Evolutionary conservation across 345 rosid genomes (phyloP).

Genomic region (Bretschneidera sinensis): DNA sequence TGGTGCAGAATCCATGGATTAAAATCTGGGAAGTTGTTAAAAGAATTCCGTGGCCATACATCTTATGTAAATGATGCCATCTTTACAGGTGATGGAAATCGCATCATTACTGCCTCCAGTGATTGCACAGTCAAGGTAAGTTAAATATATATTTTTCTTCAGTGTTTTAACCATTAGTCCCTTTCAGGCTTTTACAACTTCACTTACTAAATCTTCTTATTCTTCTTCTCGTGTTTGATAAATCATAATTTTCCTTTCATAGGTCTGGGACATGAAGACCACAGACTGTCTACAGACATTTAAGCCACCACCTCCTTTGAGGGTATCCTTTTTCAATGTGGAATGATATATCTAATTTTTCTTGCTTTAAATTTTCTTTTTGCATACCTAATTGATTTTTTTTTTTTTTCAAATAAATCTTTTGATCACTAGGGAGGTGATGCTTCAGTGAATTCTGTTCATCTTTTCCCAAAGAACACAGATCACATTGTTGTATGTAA

Average conservation of each 20-base stretch:
- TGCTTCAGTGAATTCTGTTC: constrained; percentile 97
- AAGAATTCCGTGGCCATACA: constrained; percentile 90
- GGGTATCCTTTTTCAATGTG: constrained; percentile 40
- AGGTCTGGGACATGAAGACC: constrained; percentile 97
- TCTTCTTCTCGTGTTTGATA: not conserved
- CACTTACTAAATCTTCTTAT: no score
- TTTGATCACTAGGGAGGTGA: constrained; percentile 73
- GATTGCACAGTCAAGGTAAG: constrained; percentile 83
- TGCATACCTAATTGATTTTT: constrained; percentile 16
- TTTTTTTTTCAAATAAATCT: constrained; percentile 18
- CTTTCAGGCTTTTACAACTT: no score
- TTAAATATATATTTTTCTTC: not conserved
- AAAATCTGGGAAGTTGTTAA: constrained; percentile 92
- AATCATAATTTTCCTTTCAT: constrained; percentile 6
- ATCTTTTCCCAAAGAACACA: constrained; percentile 79
- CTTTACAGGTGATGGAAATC: constrained; percentile 84
- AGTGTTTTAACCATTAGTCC: constrained; percentile 7
- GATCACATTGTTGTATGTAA: constrained; percentile 92
- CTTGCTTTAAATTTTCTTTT: constrained; percentile 9
- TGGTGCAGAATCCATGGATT: constrained; percentile 83
- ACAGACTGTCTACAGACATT: constrained; percentile 94
- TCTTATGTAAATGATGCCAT: constrained; percentile 92
- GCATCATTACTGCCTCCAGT: constrained; percentile 87
- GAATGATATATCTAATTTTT: constrained; percentile 7
- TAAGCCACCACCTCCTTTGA: constrained; percentile 89